Conservation (phyloP, 768 basidiomycete genomes). For the Naematelia encephala region DNA sequence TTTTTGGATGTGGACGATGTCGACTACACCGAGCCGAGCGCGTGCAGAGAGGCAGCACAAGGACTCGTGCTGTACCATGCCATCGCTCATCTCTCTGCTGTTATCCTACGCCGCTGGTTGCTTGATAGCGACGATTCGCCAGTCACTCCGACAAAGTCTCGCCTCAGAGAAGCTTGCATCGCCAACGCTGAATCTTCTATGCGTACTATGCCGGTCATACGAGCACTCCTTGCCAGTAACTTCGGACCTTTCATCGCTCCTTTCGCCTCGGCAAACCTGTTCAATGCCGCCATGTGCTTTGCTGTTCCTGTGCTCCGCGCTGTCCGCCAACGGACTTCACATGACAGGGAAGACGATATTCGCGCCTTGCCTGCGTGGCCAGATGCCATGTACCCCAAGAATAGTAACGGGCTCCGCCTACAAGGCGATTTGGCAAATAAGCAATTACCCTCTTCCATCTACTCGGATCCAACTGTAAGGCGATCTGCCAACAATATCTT, state of each 20-base stretch:
- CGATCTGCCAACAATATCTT: conserved; percentile 25
- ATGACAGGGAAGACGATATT: conserved; percentile 6
- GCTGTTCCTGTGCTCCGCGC: conserved; percentile 23
- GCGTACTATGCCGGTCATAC: conserved; percentile 10
- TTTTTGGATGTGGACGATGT: not conserved
- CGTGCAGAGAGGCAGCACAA: conserved; percentile 4
- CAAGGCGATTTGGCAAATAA: not conserved
- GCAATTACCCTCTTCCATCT: conserved; percentile 5
- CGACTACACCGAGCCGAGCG: conserved; percentile 6
- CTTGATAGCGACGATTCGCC: conserved; percentile 4
- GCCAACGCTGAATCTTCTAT: conserved; percentile 14
- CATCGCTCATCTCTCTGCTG: conserved; percentile 2
- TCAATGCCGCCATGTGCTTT: conserved; percentile 24
- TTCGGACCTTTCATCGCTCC: conserved; percentile 14
- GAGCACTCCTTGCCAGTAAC: conserved; percentile 7
- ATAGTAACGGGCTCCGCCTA: too few relatives aligned
- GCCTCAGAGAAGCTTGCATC: conserved; percentile 18
- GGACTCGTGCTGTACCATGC: conserved; percentile 13
- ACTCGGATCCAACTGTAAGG: conserved; percentile 7
- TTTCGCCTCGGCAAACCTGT: conserved; percentile 13
- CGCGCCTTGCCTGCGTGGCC: conserved; percentile 8
- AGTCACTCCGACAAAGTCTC: not conserved
- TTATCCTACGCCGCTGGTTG: conserved; percentile 16
- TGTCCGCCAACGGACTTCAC: conserved; percentile 2
- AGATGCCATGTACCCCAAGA: not conserved